Base-by-base conservation (phyloP, 2,329 filamentous ascomycete species). In the Huntiella decipiens region DNA sequence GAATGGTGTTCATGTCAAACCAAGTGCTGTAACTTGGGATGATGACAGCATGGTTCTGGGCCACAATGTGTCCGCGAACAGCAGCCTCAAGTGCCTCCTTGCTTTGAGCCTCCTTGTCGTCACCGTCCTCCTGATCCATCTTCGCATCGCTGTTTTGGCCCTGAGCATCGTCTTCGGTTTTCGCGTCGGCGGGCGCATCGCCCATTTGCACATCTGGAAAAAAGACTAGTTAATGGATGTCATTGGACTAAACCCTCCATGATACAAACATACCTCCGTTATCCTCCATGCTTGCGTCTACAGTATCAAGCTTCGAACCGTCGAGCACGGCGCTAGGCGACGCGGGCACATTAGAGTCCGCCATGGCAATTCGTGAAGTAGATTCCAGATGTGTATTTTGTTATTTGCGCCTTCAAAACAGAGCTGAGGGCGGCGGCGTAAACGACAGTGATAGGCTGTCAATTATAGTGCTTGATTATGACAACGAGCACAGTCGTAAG, bases 1-100 rank as follows among this genome's bases (percentile, higher is more conserved):
- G 83, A 57, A 98, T 81, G 43, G 74, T 71, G 60, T 87, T 83
- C 88, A 98, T 95, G 63, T 98, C 91, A 61, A 98, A 98, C 91
- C 91, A 98, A 11, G 83, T 91, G 58, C 86, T 92, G 63, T 98
- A 98, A 60, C 88, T 96, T 16, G 91, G 91, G 16, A 98, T 75
- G 52, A 98, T 87, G 57, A 96, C 96, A 51, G 87, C 80, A 58
- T 95, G 88, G 37, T 86, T 92, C 64, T 98, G 91, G 11, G 84
- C 77, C 51, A 94, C 82, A 46, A 98, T 76, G 57, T 96, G 87
- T 54, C 88, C 82, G 53, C 88, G 83, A 44, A 91, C 92, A 3
- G 85, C 80, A 38, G 82, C 79, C 65, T 95, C 87, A 47, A 87
- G 68, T 3, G 75, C 75, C 46, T 86, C 75, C 63, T 94, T 95